Evolutionary conservation across 2,329 filamentous ascomycete genomes (phyloP).

Genomic region (Aspergillus hiratsukae): DNA sequence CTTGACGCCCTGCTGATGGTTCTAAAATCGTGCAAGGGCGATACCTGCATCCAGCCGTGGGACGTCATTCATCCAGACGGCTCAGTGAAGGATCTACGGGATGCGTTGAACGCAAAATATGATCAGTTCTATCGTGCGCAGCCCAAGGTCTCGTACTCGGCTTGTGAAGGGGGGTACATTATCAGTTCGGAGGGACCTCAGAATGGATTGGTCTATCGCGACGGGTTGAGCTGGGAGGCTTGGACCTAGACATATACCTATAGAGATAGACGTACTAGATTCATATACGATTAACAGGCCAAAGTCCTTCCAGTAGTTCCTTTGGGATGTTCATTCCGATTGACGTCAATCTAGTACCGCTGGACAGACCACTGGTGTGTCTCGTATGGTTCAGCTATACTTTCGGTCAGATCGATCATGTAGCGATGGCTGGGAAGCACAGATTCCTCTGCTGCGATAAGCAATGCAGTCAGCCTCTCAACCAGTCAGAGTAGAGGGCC

Average conservation of each 20-base stretch:
- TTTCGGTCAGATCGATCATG: too few species aligned
- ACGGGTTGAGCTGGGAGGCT: conserved; percentile 18
- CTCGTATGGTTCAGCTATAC: too few species aligned
- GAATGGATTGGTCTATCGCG: conserved; percentile 11
- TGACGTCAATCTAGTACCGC: too few species aligned
- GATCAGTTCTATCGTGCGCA: conserved; percentile 33
- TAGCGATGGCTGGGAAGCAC: too few species aligned
- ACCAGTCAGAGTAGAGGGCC: too few species aligned
- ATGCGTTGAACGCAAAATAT: conserved; percentile 27
- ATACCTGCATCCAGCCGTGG: conserved; percentile 36
- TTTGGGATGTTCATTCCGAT: too few species aligned
- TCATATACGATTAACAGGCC: neutral
- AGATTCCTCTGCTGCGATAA: too few species aligned
- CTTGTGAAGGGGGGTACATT: conserved; percentile 35
- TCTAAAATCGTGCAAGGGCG: conserved; percentile 37
- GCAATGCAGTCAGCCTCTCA: too few species aligned
- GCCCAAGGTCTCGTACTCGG: conserved; percentile 29
- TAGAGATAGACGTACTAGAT: neutral
- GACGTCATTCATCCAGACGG: conserved; percentile 30
- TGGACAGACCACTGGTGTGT: too few species aligned
- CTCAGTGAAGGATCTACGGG: conserved; percentile 24
- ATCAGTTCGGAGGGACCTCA: conserved; percentile 34
- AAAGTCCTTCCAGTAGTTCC: too few species aligned
- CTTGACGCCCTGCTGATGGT: conserved; percentile 36
- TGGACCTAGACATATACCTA: conserved; percentile 9